These are phyloP conservation scores for Yarrowia sp. DNA, from an alignment of 805 yeast species.

Conservation along the genomic window DNA sequence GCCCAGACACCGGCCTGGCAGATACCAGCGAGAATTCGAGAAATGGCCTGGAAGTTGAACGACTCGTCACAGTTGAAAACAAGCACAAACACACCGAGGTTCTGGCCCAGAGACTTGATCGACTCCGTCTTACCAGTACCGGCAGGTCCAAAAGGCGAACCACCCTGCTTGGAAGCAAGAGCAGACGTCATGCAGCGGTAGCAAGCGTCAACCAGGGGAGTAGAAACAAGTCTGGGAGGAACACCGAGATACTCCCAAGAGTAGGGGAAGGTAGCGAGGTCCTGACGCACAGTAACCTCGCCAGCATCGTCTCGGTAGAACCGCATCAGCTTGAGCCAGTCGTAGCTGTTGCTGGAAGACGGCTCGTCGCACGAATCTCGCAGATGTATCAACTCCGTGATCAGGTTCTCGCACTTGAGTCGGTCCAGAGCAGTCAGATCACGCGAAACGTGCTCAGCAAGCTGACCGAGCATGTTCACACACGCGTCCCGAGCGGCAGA, in stretches of 20 bases:
- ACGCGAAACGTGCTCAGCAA: conserved; percentile 40
- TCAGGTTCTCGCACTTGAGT: conserved; percentile 55
- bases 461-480: conserved; percentile 28
- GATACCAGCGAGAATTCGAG: conserved; percentile 73
- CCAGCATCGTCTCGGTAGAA: conserved; percentile 42
- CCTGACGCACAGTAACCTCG: conserved; percentile 49
- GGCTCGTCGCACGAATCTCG: conserved; percentile 36
- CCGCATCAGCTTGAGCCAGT: conserved; percentile 55
- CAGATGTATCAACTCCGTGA: conserved; percentile 67
- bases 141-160: conserved; percentile 92
- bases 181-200: conserved; percentile 74
- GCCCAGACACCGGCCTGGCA: conserved; percentile 90
- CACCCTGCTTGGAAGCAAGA: conserved; percentile 71
- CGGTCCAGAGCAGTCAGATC: conserved; percentile 39
- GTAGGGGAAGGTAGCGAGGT: conserved; percentile 52
- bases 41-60: conserved; percentile 76
- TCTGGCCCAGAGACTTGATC: conserved; percentile 76
- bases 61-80: conserved; percentile 92
- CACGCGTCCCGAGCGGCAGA: not conserved
- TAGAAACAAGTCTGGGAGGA: conserved; percentile 68
- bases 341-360: conserved; percentile 31
- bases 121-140: conserved; percentile 97
- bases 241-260: conserved; percentile 83
- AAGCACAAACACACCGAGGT: conserved; percentile 73
- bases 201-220: conserved; percentile 66